Conservation (phyloP, 129 eudicot genomes). For the Chrysanthemum makinoi region DNA sequence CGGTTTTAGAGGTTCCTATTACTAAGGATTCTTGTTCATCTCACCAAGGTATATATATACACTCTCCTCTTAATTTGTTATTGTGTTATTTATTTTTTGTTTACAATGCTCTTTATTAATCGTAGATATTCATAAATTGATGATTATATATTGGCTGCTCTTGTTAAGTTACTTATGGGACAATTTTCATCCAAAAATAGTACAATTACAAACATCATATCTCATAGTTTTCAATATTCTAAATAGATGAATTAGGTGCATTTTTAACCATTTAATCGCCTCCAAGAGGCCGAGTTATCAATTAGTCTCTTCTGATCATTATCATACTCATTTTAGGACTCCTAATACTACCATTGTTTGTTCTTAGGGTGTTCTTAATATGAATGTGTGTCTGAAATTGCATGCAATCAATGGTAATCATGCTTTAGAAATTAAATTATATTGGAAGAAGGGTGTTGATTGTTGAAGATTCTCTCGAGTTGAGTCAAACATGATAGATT, state of each 20-base stretch:
- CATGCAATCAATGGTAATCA: not conserved
- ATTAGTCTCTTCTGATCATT: not conserved
- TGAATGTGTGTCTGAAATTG: not conserved
- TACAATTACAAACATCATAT: too few relatives aligned
- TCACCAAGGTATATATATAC: conserved; percentile 34
- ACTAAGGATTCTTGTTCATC: conserved; percentile 41
- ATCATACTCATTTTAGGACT: not conserved
- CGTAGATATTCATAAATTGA: too few relatives aligned
- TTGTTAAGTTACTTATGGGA: too few relatives aligned
- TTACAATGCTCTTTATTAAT: too few relatives aligned
- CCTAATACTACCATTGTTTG: not conserved
- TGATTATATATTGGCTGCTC: too few relatives aligned
- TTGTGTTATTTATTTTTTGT: not conserved
- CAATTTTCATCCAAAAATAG: too few relatives aligned
- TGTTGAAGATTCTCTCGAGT: not conserved
- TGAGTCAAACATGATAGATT: too few relatives aligned
- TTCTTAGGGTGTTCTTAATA: not conserved
- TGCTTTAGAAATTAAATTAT: not conserved
- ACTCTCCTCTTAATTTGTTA: not conserved
- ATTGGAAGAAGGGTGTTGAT: not conserved
- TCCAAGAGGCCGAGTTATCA: too few relatives aligned
- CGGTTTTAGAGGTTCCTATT: conserved; percentile 23
- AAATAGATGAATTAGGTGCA: too few relatives aligned
- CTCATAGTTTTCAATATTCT: too few relatives aligned
- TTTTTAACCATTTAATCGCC: too few relatives aligned